phyloP scores from a whole-genome alignment of 345 rosid species.

The Balakata baccata region DNA sequence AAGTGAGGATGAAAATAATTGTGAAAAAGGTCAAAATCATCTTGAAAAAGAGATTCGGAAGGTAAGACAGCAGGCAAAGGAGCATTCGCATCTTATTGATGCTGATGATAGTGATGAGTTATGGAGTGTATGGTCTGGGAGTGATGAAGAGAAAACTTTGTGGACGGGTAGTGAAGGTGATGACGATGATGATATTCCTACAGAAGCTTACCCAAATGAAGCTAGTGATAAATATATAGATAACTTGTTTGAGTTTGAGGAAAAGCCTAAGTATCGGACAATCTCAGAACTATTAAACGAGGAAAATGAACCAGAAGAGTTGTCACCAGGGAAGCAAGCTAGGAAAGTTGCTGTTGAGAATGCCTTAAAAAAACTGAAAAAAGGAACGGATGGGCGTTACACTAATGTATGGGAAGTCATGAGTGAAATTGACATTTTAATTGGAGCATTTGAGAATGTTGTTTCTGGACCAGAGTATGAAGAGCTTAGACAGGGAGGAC shows the following conservation, averaged over 20 bases:
- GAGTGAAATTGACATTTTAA: conserved; percentile 79
- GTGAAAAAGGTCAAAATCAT: conserved; percentile 14
- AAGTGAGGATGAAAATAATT: conserved; percentile 29
- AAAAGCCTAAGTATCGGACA: conserved; percentile 80
- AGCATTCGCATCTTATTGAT: conserved; percentile 59
- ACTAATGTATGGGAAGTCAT: conserved; percentile 90
- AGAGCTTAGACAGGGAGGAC: conserved; percentile 91
- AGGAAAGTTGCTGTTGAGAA: conserved; percentile 91
- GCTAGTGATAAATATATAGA: conserved; percentile 74
- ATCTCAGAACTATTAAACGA: conserved; percentile 69
- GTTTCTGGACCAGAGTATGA: conserved; percentile 91
- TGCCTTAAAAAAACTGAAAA: conserved; percentile 83
- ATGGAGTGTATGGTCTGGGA: conserved; percentile 80
- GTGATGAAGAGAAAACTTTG: conserved; percentile 87
- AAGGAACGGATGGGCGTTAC: conserved; percentile 93
- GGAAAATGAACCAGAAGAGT: conserved; percentile 82
- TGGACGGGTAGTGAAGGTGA: conserved; percentile 95
- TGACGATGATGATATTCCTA: conserved; percentile 71
- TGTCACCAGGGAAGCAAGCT: conserved; percentile 85
- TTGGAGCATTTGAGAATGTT: conserved; percentile 87
- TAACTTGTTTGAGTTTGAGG: conserved; percentile 85
- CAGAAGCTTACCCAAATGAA: conserved; percentile 72
- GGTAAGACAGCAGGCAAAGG: conserved; percentile 72
- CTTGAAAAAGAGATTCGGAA: conserved; percentile 58
- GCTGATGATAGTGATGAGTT: conserved; percentile 90